Evolutionary conservation across 176 grass and related monocot species (phyloP).

Genomic region (Aegilops sharonensis): DNA sequence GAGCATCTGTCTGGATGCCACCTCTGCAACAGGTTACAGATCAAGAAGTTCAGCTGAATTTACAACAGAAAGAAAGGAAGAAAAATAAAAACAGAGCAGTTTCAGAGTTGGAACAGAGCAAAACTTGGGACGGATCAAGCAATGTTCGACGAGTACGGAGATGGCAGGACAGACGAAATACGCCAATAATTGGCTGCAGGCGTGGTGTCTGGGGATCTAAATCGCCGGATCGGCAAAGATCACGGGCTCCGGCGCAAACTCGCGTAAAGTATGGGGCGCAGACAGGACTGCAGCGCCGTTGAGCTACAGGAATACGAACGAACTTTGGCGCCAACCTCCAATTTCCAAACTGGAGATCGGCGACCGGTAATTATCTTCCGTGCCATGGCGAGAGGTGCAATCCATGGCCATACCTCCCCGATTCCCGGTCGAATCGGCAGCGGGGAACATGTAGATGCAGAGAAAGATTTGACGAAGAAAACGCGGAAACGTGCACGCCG

Average conservation of each 20-base stretch:
- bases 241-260: neutral
- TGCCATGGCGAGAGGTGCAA: neutral
- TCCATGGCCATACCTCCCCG: neutral
- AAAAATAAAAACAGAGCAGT: neutral
- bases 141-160: neutral
- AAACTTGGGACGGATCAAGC: neutral
- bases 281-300: neutral
- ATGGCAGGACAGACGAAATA: neutral
- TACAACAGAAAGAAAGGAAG: too few species aligned
- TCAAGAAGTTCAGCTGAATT: neutral
- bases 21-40: conserved; percentile 40
- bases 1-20: conserved; percentile 95
- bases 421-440: neutral
- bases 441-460: neutral
- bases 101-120: neutral
- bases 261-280: neutral
- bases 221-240: conserved; percentile 5
- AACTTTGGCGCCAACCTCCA: conserved; percentile 34
- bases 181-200: neutral
- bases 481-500: neutral
- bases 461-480: neutral
- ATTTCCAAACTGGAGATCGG: neutral
- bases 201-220: neutral
- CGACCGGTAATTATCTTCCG: neutral
- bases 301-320: neutral